Base-by-base conservation (phyloP, 441 rosid species). In the Gossypium davidsonii region DNA sequence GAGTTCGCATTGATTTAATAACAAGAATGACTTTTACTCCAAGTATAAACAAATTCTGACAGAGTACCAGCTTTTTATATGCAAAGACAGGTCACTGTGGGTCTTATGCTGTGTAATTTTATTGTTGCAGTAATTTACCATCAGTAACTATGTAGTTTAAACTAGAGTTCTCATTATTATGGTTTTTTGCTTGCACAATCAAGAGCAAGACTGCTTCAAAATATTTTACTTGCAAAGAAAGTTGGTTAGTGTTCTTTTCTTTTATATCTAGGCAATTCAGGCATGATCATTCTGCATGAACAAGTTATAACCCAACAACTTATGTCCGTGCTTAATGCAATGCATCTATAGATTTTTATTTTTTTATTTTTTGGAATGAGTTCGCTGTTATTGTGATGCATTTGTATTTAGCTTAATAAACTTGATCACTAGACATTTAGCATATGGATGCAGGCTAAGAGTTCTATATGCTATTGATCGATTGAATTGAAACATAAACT, bases 11-110 rank as follows among this genome's bases (percentile, higher is more conserved):
- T 48, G 2, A 21, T 6, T 44, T 44, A 44, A 14, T 23, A 46
- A 64, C 56, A 44, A 25, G 70, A 66, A 12, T 20, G 21, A 39
- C 49, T 42, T 64, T 65, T 65, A 65, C 70, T 65, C 20, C 55
- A 44, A 12, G 37, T 66, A 66, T 21, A 66, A 12, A 21, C 55
- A 46, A 46, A 21, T 12, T 23, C 34, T 46, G 37, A 23, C 67
- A 5, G 15, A 39, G 52, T 17, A 10, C 15, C 21, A 25, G 28
- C 28, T 64, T 18, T 64, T n/a, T 20, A 17, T 18, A 39, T 39
- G 21, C 28, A 39, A 49, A 63, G 9, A 39, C 51, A 18, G 11
- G n/a, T 18, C 26, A 15, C 26, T 4, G 18, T 8, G 18, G 18
- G 34, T 61, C 20, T 31, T 37, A 17, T 62, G 67, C 49, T 3